Evolutionary conservation across 306 rosid genomes (phyloP).

Genomic region (Trifolium dubium): DNA sequence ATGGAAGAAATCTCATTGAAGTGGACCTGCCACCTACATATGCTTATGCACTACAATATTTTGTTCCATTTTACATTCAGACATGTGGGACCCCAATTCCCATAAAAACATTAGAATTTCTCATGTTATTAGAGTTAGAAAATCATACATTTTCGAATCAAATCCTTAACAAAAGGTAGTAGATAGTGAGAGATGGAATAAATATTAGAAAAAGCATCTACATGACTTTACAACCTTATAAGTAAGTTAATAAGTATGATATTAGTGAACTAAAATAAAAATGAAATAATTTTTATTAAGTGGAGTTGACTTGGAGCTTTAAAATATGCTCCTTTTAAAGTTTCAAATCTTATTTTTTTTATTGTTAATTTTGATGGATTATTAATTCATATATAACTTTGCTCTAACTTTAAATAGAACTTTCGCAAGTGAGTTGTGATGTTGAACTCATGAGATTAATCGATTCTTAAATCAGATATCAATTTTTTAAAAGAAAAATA

Average conservation of each 20-base stretch:
- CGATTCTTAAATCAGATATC: no score
- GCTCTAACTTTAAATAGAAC: no score
- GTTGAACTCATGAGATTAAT: no score
- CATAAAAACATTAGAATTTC: slow-evolving; percentile 41
- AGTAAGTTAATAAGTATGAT: neutral
- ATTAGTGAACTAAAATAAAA: slow-evolving; percentile 25
- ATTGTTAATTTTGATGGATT: no score
- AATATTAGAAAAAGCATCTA: slow-evolving; percentile 33
- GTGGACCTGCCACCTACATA: slow-evolving; percentile 49
- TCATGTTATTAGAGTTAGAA: slow-evolving; percentile 30
- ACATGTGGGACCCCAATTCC: slow-evolving; percentile 48
- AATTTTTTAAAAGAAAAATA: no score
- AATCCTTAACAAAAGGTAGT: slow-evolving; percentile 21
- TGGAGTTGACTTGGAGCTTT: no score
- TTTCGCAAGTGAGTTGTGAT: no score
- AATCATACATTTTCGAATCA: slow-evolving; percentile 2
- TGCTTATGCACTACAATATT: slow-evolving; percentile 60
- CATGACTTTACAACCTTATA: slow-evolving; percentile 34
- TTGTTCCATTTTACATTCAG: slow-evolving; percentile 50
- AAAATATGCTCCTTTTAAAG: no score
- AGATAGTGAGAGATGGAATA: neutral
- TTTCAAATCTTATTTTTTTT: no score
- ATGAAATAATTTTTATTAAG: neutral
- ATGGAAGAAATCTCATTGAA: slow-evolving; percentile 36
- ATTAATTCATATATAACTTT: no score